Evolutionary conservation across 371 early-diverging fungal genomes (phyloP).

Genomic region (Conidiobolus coronatus): DNA sequence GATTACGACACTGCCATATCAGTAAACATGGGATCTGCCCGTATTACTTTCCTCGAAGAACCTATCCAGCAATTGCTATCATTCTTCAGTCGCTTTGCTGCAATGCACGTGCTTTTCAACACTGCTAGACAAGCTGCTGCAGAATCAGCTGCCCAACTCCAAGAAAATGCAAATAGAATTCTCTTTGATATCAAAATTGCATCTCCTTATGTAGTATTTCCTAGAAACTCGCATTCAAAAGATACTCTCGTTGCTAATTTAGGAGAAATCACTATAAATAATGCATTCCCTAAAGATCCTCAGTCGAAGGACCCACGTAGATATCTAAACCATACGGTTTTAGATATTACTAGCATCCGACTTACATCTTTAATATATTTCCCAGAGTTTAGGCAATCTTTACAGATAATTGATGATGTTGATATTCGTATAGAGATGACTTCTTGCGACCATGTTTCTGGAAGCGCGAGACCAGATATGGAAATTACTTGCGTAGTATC

Average conservation of each 20-base stretch:
- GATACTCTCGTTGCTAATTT: conserved; percentile 54
- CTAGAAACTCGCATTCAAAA: conserved; percentile 26
- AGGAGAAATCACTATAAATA: conserved; percentile 67
- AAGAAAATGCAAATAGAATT: conserved; percentile 43
- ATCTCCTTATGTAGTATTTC: conserved; percentile 79
- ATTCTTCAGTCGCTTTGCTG: conserved; percentile 52
- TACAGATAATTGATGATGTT: conserved; percentile 65
- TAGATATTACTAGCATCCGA: conserved; percentile 42
- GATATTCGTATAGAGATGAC: conserved; percentile 40
- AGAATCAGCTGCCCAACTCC: conserved; percentile 51
- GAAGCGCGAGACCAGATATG: conserved; percentile 16
- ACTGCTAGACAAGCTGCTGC: conserved; percentile 63
- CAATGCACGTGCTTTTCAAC: conserved; percentile 75
- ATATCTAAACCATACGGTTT: conserved; percentile 26
- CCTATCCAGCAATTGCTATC: conserved; percentile 24
- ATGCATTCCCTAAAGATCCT: conserved; percentile 25
- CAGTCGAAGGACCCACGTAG: conserved; percentile 12
- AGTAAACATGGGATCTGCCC: conserved; percentile 62
- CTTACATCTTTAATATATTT: conserved; percentile 27
- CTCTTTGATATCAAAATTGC: conserved; percentile 64
- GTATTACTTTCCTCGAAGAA: conserved; percentile 40
- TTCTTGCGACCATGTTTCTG: conserved; percentile 13
- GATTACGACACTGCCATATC: conserved; percentile 67
- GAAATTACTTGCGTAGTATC: conserved; percentile 8
- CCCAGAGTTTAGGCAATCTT: conserved; percentile 12